Evolutionary conservation across 2,329 filamentous ascomycete species (phyloP).

Genomic region (Microsporum ferrugineum): DNA sequence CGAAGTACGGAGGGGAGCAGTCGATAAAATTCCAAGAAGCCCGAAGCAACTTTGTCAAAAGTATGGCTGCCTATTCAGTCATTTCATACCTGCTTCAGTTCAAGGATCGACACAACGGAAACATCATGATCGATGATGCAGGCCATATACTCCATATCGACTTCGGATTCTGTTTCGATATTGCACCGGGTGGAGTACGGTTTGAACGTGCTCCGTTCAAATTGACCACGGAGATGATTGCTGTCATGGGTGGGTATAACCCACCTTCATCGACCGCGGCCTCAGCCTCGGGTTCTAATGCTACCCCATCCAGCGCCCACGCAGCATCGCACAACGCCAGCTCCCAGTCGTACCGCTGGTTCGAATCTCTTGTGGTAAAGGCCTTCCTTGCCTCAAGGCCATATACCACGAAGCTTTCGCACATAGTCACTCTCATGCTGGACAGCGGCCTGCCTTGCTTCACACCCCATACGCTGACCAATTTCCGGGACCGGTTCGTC

Average conservation of each 20-base stretch:
- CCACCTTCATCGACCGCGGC: slow-evolving; percentile 8
- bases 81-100: slow-evolving; percentile 96
- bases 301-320: slow-evolving; percentile 11
- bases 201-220: slow-evolving; percentile 99
- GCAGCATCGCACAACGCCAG: slow-evolving; percentile 37
- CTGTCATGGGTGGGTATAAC: slow-evolving; percentile 72
- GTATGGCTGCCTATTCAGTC: slow-evolving; percentile 95
- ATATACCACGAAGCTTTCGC: slow-evolving; percentile 76
- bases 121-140: slow-evolving; percentile 98
- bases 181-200: slow-evolving; percentile 88
- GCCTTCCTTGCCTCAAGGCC: slow-evolving; percentile 80
- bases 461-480: slow-evolving; percentile 85
- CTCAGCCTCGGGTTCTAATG: not conserved
- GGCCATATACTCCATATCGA: slow-evolving; percentile 98
- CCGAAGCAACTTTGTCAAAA: slow-evolving; percentile 95
- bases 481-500: slow-evolving; percentile 88
- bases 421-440: slow-evolving; percentile 90
- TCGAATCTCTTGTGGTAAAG: slow-evolving; percentile 93
- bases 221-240: slow-evolving; percentile 91
- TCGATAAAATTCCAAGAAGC: slow-evolving; percentile 90
- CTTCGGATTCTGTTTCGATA: slow-evolving; percentile 99
- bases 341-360: slow-evolving; percentile 85
- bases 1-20: slow-evolving; percentile 94
- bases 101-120: slow-evolving; percentile 98
- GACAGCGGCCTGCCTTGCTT: slow-evolving; percentile 94